Percentiles rank a stretch among this genome's conserved stretches.
phyloP scores from a whole-genome alignment of 2,329 filamentous ascomycete species.

The Trichoderma sp. region DNA sequence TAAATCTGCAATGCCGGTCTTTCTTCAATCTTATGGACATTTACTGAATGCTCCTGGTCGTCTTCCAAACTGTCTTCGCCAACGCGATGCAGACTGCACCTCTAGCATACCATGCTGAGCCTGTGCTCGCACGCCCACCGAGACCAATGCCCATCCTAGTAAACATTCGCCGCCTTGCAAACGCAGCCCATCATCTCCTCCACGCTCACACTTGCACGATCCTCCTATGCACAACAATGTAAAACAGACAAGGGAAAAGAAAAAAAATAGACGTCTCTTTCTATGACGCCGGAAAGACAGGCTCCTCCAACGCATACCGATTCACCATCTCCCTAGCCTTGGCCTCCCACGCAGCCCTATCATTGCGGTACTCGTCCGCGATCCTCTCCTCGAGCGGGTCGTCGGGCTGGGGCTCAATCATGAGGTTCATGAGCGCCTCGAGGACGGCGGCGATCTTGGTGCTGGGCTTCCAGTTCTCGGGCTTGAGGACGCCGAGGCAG shows the following conservation, averaged over 20 bases:
- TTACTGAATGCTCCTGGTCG: too few species aligned
- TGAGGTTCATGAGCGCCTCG: conserved; percentile 71
- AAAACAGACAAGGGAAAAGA: neutral
- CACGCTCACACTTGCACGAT: too few species aligned
- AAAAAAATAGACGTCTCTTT: too few species aligned
- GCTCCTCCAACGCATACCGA: conserved; percentile 63
- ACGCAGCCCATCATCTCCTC: too few species aligned
- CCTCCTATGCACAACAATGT: neutral
- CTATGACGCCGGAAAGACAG: conserved; percentile 39
- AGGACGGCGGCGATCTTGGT: conserved; percentile 76
- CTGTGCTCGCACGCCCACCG: neutral
- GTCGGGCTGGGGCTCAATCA: conserved; percentile 81
- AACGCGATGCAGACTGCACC: too few species aligned
- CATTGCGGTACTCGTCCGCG: conserved; percentile 77
- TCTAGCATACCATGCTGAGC: too few species aligned
- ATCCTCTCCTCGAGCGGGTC: conserved; percentile 87
- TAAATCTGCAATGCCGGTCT: too few species aligned
- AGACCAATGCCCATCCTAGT: too few species aligned
- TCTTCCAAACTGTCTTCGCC: too few species aligned
- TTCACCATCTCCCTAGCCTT: conserved; percentile 73
- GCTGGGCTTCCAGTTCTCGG: conserved; percentile 90
- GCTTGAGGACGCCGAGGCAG: conserved; percentile 80
- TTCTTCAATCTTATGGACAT: too few species aligned
- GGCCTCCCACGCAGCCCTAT: conserved; percentile 71
- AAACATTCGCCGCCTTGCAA: too few species aligned